Evolutionary conservation across 1,284 basidiomycete species (phyloP).

Genomic region (Ganoderma resinaceum): DNA sequence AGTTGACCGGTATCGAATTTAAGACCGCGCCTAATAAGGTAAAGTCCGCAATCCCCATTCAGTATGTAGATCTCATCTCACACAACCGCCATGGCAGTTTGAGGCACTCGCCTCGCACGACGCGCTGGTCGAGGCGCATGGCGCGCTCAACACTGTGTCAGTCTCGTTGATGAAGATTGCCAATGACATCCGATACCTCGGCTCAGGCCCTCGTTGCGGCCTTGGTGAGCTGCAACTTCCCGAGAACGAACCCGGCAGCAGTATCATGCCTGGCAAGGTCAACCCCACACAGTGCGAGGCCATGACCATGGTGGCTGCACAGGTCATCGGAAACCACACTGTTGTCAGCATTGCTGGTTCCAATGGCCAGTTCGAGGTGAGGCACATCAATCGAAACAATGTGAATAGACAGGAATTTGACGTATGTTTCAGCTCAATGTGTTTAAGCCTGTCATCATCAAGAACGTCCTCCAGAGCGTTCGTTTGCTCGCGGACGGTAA

Average conservation of each 20-base stretch:
- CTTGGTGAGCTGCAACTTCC: slow-evolving; percentile 94
- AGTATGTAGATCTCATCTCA: slow-evolving; percentile 11
- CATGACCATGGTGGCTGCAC: slow-evolving; percentile 97
- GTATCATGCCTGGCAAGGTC: slow-evolving; percentile 99
- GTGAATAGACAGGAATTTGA: slow-evolving; percentile 8
- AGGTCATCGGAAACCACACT: slow-evolving; percentile 99
- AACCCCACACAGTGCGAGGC: slow-evolving; percentile 99
- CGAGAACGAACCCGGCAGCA: slow-evolving; percentile 99
- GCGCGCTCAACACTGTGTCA: slow-evolving; percentile 94
- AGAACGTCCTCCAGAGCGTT: slow-evolving; percentile 97
- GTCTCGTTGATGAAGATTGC: slow-evolving; percentile 99
- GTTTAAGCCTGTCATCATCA: slow-evolving; percentile 99
- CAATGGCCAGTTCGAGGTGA: slow-evolving; percentile 96
- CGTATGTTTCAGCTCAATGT: slow-evolving; percentile 82
- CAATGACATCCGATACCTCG: slow-evolving; percentile 98
- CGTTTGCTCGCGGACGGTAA: slow-evolving; percentile 91
- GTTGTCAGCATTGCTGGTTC: slow-evolving; percentile 93
- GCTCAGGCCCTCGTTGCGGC: slow-evolving; percentile 97
- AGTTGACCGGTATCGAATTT: slow-evolving; percentile 91
- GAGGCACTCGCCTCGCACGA: slow-evolving; percentile 98
- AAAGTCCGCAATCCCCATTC: slow-evolving; percentile 26
- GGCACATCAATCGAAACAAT: slow-evolving; percentile 6
- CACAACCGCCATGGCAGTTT: slow-evolving; percentile 64
- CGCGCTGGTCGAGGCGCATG: slow-evolving; percentile 96
- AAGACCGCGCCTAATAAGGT: slow-evolving; percentile 99